These are phyloP conservation scores for Fonsecaea multimorphosa DNA, from an alignment of 2,329 filamentous ascomycete genomes.

Conservation along the genomic window DNA sequence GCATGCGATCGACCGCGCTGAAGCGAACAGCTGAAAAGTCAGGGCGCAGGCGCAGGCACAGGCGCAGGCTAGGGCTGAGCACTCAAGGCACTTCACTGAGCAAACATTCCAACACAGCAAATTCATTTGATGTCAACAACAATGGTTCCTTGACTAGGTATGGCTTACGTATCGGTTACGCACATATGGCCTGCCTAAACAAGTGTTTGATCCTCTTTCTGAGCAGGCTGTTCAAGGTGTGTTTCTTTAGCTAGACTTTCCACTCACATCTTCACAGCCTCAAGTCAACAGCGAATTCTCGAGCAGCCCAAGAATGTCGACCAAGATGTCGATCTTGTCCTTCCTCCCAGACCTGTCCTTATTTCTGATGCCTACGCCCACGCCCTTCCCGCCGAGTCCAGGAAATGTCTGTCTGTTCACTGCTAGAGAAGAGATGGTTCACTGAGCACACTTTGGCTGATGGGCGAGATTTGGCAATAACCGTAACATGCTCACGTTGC, in stretches of 20 bases:
- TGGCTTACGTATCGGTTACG: not conserved
- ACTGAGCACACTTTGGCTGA: not conserved
- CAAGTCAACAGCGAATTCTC: too few relatives aligned
- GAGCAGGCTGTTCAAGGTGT: not conserved
- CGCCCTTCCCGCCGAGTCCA: not conserved
- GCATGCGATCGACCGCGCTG: constrained; percentile 19
- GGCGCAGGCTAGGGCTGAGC: constrained; percentile 11
- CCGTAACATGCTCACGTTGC: not conserved
- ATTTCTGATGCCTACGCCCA: not conserved
- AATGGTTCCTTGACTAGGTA: not conserved
- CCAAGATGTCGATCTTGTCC: not conserved
- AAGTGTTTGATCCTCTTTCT: not conserved
- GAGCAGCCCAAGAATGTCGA: not conserved
- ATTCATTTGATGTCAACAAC: constrained; percentile 10
- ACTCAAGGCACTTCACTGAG: constrained; percentile 14
- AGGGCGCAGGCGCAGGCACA: constrained; percentile 7
- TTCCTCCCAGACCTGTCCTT: not conserved
- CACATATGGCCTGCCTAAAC: not conserved
- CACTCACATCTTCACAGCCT: not conserved
- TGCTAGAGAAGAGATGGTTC: not conserved
- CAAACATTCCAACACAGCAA: constrained; percentile 5
- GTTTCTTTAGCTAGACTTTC: not conserved
- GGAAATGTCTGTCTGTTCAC: not conserved
- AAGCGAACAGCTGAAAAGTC: constrained; percentile 6
- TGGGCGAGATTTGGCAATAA: not conserved